A percentile compares a stretch with the other conserved stretches of the same genome.
Evolutionary conservation across 345 rosid genomes (phyloP).

Genomic region (Firmiana major): DNA sequence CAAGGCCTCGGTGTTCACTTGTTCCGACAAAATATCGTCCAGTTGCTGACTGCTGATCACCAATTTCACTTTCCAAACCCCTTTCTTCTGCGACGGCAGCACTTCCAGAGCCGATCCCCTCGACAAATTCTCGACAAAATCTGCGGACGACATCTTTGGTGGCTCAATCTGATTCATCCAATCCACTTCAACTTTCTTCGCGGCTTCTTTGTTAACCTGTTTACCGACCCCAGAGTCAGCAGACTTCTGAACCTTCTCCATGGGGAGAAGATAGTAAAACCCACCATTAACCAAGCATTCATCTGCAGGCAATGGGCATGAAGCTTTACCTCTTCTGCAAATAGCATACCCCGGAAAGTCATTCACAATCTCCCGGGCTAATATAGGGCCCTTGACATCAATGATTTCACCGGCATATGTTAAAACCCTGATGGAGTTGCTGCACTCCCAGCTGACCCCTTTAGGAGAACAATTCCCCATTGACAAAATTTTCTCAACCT

Average conservation of each 20-base stretch:
- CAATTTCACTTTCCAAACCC: slow-evolving; percentile 73
- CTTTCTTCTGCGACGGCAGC: slow-evolving; percentile 51
- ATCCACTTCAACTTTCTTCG: slow-evolving; percentile 11
- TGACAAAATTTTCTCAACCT: not conserved
- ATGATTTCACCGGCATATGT: slow-evolving; percentile 32
- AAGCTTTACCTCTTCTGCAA: slow-evolving; percentile 26
- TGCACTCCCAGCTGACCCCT: slow-evolving; percentile 19
- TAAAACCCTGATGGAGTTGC: slow-evolving; percentile 27
- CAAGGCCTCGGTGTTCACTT: slow-evolving; percentile 60
- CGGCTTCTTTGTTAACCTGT: not conserved
- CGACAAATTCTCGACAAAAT: slow-evolving; percentile 21
- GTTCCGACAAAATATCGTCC: slow-evolving; percentile 63
- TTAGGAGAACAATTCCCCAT: slow-evolving; percentile 67
- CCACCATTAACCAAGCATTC: slow-evolving; percentile 37
- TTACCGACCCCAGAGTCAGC: not conserved
- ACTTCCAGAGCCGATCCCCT: slow-evolving; percentile 37
- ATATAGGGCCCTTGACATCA: slow-evolving; percentile 35
- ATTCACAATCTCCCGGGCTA: slow-evolving; percentile 36
- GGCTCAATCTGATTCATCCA: slow-evolving; percentile 8
- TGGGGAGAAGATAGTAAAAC: slow-evolving; percentile 51
- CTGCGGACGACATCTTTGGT: slow-evolving; percentile 17
- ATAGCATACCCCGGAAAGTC: slow-evolving; percentile 38
- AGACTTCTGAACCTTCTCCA: slow-evolving; percentile 12
- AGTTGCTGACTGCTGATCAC: slow-evolving; percentile 51
- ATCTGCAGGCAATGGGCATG: not conserved